phyloP scores from a whole-genome alignment of 75 land plant genomes.

The Azolla pinnata region DNA sequence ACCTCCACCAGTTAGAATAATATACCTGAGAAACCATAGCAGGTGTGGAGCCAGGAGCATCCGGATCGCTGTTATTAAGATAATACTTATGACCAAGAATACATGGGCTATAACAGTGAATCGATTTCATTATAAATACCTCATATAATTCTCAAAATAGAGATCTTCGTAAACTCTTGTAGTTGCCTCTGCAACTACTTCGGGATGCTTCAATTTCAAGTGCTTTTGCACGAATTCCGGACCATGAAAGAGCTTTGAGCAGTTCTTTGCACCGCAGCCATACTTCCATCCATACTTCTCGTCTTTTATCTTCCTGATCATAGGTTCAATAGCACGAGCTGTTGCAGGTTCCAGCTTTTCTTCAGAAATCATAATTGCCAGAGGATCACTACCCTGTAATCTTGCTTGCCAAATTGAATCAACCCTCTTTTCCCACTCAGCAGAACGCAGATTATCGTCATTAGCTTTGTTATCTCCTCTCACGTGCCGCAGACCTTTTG shows the following conservation, averaged over 20 bases:
- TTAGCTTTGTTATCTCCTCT: slow-evolving; percentile 50
- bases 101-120: not conserved
- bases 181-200: slow-evolving; percentile 70
- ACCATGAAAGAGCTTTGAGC: slow-evolving; percentile 97
- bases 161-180: slow-evolving; percentile 83
- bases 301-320: slow-evolving; percentile 90
- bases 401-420: slow-evolving; percentile 81
- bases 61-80: slow-evolving; percentile 62
- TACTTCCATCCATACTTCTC: slow-evolving; percentile 99
- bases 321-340: slow-evolving; percentile 75
- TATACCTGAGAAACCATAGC: slow-evolving; percentile 31
- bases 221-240: slow-evolving; percentile 99
- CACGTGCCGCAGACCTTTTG: slow-evolving; percentile 87
- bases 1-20: not conserved
- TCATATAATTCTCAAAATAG: slow-evolving; percentile 96
- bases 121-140: slow-evolving; percentile 38
- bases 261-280: slow-evolving; percentile 99
- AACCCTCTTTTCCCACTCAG: slow-evolving; percentile 92
- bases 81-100: not conserved
- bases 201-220: slow-evolving; percentile 86
- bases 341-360: slow-evolving; percentile 80
- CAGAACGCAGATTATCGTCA: slow-evolving; percentile 20
- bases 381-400: slow-evolving; percentile 68
- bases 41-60: slow-evolving; percentile 92
- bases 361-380: slow-evolving; percentile 79